These are phyloP conservation scores for Daldinia loculata DNA, from an alignment of 495 filamentous ascomycete genomes.

Conservation along the genomic window DNA sequence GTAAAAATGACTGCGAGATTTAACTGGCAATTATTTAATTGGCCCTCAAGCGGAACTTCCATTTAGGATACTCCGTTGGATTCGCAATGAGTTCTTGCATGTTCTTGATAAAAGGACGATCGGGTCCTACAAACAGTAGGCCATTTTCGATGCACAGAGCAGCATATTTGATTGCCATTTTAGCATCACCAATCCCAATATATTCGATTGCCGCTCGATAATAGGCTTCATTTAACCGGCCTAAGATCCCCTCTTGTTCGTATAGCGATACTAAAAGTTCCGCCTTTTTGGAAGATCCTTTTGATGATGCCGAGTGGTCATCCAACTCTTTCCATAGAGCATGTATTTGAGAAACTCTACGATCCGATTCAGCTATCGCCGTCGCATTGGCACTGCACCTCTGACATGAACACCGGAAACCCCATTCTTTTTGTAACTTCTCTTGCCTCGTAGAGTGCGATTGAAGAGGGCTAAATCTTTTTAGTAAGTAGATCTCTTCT, in stretches of 20 bases:
- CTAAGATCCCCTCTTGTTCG: constrained; percentile 50
- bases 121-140: constrained; percentile 40
- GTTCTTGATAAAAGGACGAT: constrained; percentile 45
- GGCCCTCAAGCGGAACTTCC: constrained; percentile 42
- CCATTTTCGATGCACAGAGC: constrained; percentile 47
- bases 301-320: constrained; percentile 37
- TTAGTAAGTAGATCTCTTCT: background rate
- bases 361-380: constrained; percentile 45
- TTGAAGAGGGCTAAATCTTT: constrained; percentile 43
- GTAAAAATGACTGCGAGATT: background rate
- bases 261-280: constrained; percentile 50
- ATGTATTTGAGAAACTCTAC: constrained; percentile 46
- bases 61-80: constrained; percentile 44
- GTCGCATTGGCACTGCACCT: constrained; percentile 41
- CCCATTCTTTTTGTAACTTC: constrained; percentile 49
- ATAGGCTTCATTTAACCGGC: constrained; percentile 50
- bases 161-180: constrained; percentile 51
- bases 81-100: constrained; percentile 44
- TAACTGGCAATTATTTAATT: constrained; percentile 1
- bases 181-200: constrained; percentile 49
- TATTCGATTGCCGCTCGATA: constrained; percentile 51
- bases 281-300: constrained; percentile 47
- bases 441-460: constrained; percentile 38
- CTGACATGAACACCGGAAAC: constrained; percentile 51
- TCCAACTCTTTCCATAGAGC: constrained; percentile 41